These are phyloP conservation scores for Polytrichum formosum DNA, from an alignment of 225 moss, liverwort and hornwort species.

Conservation along the genomic window DNA sequence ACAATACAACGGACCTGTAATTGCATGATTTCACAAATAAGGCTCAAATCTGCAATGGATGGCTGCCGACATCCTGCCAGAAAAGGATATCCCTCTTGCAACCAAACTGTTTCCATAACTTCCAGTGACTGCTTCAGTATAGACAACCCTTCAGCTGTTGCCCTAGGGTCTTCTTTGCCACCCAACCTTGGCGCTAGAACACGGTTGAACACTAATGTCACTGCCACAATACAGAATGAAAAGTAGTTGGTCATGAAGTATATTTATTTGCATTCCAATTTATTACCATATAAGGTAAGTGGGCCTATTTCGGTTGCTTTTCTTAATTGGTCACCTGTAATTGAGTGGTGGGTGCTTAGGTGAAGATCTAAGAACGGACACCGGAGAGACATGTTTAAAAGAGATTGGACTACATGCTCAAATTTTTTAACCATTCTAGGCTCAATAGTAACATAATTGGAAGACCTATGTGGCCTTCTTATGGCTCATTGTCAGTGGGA, in stretches of 20 bases:
- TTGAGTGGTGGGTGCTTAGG: too few relatives aligned
- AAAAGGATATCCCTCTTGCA: constrained; percentile 56
- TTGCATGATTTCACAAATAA: constrained; percentile 66
- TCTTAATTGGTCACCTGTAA: too few relatives aligned
- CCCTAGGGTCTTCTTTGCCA: constrained; percentile 20
- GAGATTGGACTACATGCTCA: too few relatives aligned
- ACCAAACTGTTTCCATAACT: constrained; percentile 54
- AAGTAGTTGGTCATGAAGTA: constrained; percentile 1
- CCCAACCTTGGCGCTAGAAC: constrained; percentile 32
- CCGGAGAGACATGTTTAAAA: too few relatives aligned
- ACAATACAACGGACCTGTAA: constrained; percentile 31
- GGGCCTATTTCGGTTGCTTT: too few relatives aligned
- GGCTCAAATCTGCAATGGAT: constrained; percentile 76
- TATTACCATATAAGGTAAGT: too few relatives aligned
- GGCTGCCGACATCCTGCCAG: constrained; percentile 47
- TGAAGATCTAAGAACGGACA: too few relatives aligned
- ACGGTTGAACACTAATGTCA: constrained; percentile 31
- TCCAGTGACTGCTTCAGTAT: constrained; percentile 37
- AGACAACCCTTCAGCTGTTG: constrained; percentile 11
- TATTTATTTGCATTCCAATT: background rate
- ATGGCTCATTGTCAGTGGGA: too few relatives aligned
- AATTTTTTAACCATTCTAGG: too few relatives aligned
- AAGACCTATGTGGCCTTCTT: too few relatives aligned
- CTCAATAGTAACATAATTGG: too few relatives aligned
- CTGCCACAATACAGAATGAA: constrained; percentile 23